Conservation (phyloP, 108 stramenopile genomes). For the Fragilaria crotonensis region DNA sequence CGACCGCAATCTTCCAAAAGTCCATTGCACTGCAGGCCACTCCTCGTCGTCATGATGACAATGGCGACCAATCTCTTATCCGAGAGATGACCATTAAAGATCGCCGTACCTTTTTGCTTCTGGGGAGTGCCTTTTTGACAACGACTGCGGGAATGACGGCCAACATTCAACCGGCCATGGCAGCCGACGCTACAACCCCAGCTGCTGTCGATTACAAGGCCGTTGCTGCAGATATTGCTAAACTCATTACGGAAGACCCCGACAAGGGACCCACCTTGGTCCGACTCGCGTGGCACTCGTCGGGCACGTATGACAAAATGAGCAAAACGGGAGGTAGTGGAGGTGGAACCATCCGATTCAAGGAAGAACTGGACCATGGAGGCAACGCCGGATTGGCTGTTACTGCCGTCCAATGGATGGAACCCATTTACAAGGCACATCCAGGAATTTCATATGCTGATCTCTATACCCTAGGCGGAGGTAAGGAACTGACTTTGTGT, state of each 20-base stretch:
- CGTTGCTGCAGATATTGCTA: slow-evolving; percentile 37
- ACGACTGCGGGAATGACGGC: too few species aligned
- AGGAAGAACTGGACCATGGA: slow-evolving; percentile 79
- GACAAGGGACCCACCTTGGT: slow-evolving; percentile 65
- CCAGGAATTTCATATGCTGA: slow-evolving; percentile 89
- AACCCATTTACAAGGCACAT: slow-evolving; percentile 79
- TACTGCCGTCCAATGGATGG: slow-evolving; percentile 56
- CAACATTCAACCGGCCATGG: too few species aligned
- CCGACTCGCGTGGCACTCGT: slow-evolving; percentile 93
- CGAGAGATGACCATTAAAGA: neutral
- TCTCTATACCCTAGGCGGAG: slow-evolving; percentile 89
- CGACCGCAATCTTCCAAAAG: too few species aligned
- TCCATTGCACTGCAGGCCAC: too few species aligned
- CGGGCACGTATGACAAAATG: slow-evolving; percentile 76
- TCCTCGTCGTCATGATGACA: too few species aligned
- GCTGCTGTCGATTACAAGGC: slow-evolving; percentile 7
- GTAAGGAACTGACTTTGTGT: too few species aligned
- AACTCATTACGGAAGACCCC: slow-evolving; percentile 34
- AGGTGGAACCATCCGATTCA: slow-evolving; percentile 92
- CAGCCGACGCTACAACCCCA: neutral
- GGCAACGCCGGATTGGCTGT: slow-evolving; percentile 88
- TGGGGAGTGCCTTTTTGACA: too few species aligned
- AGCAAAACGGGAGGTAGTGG: slow-evolving; percentile 87
- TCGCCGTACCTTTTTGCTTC: neutral
- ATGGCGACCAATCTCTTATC: too few species aligned